Evolutionary conservation across 2,329 filamentous ascomycete genomes (phyloP).

Genomic region (Ascochyta pisi): DNA sequence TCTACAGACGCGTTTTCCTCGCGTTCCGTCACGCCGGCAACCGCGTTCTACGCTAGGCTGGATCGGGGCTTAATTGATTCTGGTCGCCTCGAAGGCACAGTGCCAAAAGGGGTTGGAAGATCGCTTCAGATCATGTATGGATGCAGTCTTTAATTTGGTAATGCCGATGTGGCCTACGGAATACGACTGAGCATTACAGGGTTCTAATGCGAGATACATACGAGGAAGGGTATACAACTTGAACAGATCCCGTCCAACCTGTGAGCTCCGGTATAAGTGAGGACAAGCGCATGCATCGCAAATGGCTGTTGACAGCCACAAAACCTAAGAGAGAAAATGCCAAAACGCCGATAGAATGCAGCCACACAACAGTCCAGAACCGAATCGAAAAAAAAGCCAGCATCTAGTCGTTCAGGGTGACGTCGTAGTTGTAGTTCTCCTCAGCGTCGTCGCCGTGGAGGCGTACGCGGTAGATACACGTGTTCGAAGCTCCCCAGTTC

Average conservation of each 20-base stretch:
- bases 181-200: neutral
- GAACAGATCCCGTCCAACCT: neutral
- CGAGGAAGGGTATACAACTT: constrained; percentile 15
- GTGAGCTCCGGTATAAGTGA: neutral
- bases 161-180: neutral
- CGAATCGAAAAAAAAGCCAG: neutral
- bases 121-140: neutral
- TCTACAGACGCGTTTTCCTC: constrained; percentile 15
- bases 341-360: neutral
- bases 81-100: no score
- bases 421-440: constrained; percentile 27
- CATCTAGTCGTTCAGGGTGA: constrained; percentile 27
- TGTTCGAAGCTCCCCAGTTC: constrained; percentile 55
- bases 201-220: constrained; percentile 1
- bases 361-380: neutral
- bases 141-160: neutral
- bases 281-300: neutral
- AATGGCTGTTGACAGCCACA: neutral
- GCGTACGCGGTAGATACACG: constrained; percentile 56
- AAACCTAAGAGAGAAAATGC: neutral
- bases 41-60: constrained; percentile 8
- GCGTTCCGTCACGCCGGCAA: constrained; percentile 12
- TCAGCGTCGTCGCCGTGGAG: constrained; percentile 49
- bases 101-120: no score
- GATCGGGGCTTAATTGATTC: constrained; percentile 15